Conservation (phyloP, 495 filamentous ascomycete genomes). For the Neurospora sp. region DNA sequence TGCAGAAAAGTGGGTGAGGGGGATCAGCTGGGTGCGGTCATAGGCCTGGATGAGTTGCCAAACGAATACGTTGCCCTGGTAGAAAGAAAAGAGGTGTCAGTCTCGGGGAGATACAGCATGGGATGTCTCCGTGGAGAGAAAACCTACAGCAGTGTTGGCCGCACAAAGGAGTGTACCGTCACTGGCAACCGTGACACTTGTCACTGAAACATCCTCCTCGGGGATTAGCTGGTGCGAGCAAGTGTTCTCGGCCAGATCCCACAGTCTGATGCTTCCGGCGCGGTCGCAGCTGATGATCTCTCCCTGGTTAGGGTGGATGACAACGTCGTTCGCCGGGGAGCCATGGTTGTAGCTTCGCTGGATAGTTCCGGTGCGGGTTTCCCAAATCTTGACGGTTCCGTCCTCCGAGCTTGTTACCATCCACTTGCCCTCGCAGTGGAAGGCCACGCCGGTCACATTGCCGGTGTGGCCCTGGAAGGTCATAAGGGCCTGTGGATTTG, state of each 20-base stretch:
- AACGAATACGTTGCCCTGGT: conserved; percentile 88
- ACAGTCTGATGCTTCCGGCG: conserved; percentile 84
- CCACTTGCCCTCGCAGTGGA: conserved; percentile 98
- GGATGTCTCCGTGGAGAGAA: neutral
- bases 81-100: neutral
- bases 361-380: conserved; percentile 76
- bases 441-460: conserved; percentile 93
- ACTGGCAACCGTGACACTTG: conserved; percentile 90
- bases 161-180: conserved; percentile 93
- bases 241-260: conserved; percentile 94
- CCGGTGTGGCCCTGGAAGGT: conserved; percentile 91
- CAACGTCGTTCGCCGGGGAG: conserved; percentile 83
- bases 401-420: conserved; percentile 99
- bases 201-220: conserved; percentile 85
- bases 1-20: conserved; percentile 84
- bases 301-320: conserved; percentile 97
- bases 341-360: conserved; percentile 90
- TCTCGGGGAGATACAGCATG: neutral
- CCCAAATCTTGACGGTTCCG: conserved; percentile 97
- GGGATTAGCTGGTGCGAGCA: conserved; percentile 95
- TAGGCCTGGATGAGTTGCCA: conserved; percentile 82
- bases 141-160: conserved; percentile 76
- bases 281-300: conserved; percentile 95
- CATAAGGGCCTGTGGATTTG: conserved; percentile 83
- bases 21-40: conserved; percentile 80